phyloP scores from a whole-genome alignment of 768 basidiomycete species.

The Lentinula detonsa region DNA sequence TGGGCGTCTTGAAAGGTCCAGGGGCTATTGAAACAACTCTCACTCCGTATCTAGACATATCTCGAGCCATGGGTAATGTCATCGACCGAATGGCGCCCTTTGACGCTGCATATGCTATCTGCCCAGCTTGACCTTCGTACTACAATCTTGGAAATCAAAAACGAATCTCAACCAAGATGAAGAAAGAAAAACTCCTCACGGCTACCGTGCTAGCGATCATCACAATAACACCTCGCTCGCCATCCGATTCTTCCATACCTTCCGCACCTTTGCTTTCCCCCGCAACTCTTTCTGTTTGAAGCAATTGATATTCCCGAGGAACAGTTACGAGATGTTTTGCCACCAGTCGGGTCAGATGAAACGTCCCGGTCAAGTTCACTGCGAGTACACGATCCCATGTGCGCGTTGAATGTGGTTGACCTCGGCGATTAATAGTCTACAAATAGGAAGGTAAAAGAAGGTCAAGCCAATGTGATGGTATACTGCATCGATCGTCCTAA shows the following conservation, averaged over 20 bases:
- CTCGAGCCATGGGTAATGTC: slow-evolving; percentile 57
- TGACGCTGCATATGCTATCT: slow-evolving; percentile 48
- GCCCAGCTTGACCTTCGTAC: slow-evolving; percentile 55
- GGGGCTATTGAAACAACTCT: slow-evolving; percentile 55
- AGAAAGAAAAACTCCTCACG: slow-evolving; percentile 19
- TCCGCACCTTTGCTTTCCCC: not conserved
- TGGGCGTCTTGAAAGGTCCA: slow-evolving; percentile 42
- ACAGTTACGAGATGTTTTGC: slow-evolving; percentile 44
- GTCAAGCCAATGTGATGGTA: not conserved
- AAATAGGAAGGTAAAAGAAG: slow-evolving; percentile 9
- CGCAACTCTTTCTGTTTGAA: not conserved
- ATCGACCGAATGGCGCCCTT: slow-evolving; percentile 54
- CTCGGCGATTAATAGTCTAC: slow-evolving; percentile 42
- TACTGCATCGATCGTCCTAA: not conserved
- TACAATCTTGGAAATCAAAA: slow-evolving; percentile 12
- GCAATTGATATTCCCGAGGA: slow-evolving; percentile 25
- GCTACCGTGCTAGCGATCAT: slow-evolving; percentile 52
- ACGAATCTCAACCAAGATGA: not conserved
- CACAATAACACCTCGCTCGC: slow-evolving; percentile 54
- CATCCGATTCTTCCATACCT: slow-evolving; percentile 25
- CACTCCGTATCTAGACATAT: slow-evolving; percentile 44
- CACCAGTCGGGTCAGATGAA: slow-evolving; percentile 52
- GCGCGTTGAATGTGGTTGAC: slow-evolving; percentile 41
- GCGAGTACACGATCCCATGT: slow-evolving; percentile 46
- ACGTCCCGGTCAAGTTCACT: slow-evolving; percentile 54